A percentile compares a stretch with the other conserved stretches of the same genome.
These are phyloP conservation scores for Populus deltoides DNA, from an alignment of 345 rosid genomes.

Conservation along the genomic window DNA sequence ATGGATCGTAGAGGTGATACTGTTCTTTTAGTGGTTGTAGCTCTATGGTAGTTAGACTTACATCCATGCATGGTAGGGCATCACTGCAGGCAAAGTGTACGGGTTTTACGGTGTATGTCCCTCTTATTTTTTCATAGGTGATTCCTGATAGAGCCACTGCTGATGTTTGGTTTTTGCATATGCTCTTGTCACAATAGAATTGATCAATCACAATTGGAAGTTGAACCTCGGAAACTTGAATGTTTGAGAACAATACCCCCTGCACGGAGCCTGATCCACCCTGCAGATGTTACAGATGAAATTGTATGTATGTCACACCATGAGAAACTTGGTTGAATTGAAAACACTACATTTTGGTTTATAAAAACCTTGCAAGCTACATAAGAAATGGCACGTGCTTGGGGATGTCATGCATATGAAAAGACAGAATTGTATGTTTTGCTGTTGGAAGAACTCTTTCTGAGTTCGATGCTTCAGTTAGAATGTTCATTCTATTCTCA, in stretches of 20 bases:
- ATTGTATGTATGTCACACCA: constrained; percentile 5
- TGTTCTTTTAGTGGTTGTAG: constrained; percentile 64
- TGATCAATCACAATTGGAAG: constrained; percentile 89
- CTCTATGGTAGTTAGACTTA: constrained; percentile 62
- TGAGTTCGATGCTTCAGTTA: neutral
- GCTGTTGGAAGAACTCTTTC: neutral
- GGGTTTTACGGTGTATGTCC: constrained; percentile 90
- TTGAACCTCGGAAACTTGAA: constrained; percentile 85
- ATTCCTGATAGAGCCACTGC: constrained; percentile 87
- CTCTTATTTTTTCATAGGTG: constrained; percentile 68
- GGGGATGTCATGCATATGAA: neutral
- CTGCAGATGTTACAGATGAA: constrained; percentile 46
- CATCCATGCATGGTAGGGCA: constrained; percentile 73
- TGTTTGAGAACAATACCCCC: constrained; percentile 84
- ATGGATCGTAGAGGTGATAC: constrained; percentile 80
- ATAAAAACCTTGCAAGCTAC: neutral
- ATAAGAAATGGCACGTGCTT: neutral
- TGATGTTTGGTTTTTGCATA: constrained; percentile 74
- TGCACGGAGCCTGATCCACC: constrained; percentile 92
- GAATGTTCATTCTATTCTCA: neutral
- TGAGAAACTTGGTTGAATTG: constrained; percentile 3
- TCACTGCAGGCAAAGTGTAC: constrained; percentile 95
- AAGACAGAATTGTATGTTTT: neutral
- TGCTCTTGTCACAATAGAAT: constrained; percentile 76
- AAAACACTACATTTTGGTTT: neutral